These are phyloP conservation scores for Gymnopilus dilepis DNA, from an alignment of 768 basidiomycete genomes.

Conservation along the genomic window DNA sequence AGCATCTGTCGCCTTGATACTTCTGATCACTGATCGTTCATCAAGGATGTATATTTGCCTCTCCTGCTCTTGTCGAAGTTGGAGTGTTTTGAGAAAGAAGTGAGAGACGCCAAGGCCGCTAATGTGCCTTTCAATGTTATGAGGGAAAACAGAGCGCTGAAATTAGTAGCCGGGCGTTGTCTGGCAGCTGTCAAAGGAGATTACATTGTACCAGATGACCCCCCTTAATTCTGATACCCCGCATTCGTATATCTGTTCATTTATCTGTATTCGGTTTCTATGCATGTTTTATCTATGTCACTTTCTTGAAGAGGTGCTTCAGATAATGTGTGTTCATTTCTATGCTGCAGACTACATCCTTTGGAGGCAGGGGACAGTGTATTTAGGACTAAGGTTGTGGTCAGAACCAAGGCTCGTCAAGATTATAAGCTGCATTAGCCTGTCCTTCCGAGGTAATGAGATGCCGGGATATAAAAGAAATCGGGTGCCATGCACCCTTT, in stretches of 20 bases:
- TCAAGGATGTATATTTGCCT: constrained; percentile 92
- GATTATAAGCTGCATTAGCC: too few relatives aligned
- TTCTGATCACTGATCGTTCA: background rate
- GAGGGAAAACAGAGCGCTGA: constrained; percentile 18
- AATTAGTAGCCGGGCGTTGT: constrained; percentile 16
- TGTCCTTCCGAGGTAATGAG: too few relatives aligned
- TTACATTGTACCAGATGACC: constrained; percentile 16
- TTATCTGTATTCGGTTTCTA: background rate
- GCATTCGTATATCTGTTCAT: background rate
- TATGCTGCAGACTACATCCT: too few relatives aligned
- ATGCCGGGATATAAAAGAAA: too few relatives aligned
- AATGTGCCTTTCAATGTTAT: constrained; percentile 26
- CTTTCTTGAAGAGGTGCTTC: background rate
- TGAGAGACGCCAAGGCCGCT: constrained; percentile 22
- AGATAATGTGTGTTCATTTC: too few relatives aligned
- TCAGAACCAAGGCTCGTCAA: too few relatives aligned
- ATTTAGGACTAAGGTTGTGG: too few relatives aligned
- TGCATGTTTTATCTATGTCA: background rate
- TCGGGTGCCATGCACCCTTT: too few relatives aligned
- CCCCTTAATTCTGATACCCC: background rate
- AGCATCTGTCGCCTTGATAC: constrained; percentile 7
- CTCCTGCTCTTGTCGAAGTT: constrained; percentile 91
- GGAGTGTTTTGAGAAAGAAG: constrained; percentile 74
- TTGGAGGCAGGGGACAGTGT: too few relatives aligned
- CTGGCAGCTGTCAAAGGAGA: constrained; percentile 18